phyloP scores from a whole-genome alignment of 352 stramenopile species.

The Phytopythium chamaehyphon region DNA sequence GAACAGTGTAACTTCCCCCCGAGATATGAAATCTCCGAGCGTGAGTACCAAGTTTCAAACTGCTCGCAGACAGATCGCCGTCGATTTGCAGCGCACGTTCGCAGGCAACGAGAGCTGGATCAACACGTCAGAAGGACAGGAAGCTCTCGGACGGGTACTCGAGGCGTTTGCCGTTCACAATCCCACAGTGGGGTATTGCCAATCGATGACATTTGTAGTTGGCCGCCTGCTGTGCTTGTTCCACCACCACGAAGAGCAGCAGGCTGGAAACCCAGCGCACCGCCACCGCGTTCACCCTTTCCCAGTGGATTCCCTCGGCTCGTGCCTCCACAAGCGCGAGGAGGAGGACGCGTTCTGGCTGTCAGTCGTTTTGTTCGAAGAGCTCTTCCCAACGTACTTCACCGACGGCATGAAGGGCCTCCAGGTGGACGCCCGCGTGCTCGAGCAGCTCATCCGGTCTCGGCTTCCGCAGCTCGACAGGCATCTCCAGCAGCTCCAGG shows the following conservation, averaged over 20 bases:
- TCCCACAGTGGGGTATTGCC: conserved; percentile 77
- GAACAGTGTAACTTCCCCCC: background rate
- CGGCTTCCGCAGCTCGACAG: conserved; percentile 50
- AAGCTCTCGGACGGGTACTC: conserved; percentile 59
- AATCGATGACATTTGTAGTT: conserved; percentile 89
- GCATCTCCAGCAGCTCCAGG: conserved; percentile 54
- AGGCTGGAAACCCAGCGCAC: background rate
- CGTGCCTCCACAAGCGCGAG: background rate
- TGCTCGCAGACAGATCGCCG: conserved; percentile 48
- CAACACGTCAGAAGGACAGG: conserved; percentile 35
- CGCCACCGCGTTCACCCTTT: background rate
- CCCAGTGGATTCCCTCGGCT: background rate
- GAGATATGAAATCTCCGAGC: background rate
- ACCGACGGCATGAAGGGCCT: conserved; percentile 59
- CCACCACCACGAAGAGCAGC: conserved; percentile 5
- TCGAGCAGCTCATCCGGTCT: conserved; percentile 42
- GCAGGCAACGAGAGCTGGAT: conserved; percentile 64
- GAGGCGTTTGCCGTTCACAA: conserved; percentile 81
- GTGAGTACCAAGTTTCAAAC: conserved; percentile 19
- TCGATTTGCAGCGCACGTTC: conserved; percentile 70
- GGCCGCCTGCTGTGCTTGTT: conserved; percentile 67
- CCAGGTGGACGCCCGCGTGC: conserved; percentile 47
- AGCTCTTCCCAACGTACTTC: conserved; percentile 59
- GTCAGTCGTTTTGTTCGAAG: conserved; percentile 44
- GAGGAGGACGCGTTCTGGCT: conserved; percentile 68